phyloP scores from a whole-genome alignment of 2,329 filamentous ascomycete species.

The Fusarium domesticum region DNA sequence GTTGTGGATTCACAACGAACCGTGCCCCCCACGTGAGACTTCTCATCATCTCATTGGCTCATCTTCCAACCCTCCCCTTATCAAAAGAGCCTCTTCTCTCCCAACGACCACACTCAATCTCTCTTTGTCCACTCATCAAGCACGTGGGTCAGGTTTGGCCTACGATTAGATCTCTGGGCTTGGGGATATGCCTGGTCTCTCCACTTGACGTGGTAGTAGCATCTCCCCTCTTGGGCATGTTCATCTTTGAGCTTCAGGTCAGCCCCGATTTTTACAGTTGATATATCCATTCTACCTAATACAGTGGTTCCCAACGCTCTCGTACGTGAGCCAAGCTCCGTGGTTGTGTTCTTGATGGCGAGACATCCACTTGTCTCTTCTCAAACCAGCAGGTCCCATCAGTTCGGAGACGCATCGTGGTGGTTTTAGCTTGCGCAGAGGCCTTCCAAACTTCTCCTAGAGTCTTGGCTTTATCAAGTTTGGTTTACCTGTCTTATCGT shows the following conservation, averaged over 20 bases:
- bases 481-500: too few relatives aligned
- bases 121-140: conserved; percentile 13
- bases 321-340: not conserved
- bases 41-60: conserved; percentile 7
- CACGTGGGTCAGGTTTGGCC: conserved; percentile 15
- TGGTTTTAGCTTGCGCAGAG: not conserved
- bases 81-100: conserved; percentile 6
- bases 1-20: conserved; percentile 12
- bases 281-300: not conserved
- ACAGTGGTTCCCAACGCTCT: not conserved
- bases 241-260: conserved; percentile 1
- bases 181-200: too few relatives aligned
- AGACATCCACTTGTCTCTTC: not conserved
- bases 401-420: not conserved
- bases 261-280: conserved; percentile 2
- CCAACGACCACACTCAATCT: not conserved
- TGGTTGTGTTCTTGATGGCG: not conserved
- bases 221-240: too few relatives aligned
- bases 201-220: too few relatives aligned
- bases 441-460: not conserved
- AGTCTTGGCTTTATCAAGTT: not conserved
- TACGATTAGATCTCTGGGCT: not conserved
- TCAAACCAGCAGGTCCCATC: not conserved
- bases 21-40: conserved; percentile 14
- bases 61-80: not conserved